phyloP scores from a whole-genome alignment of 1,139 yeast genomes.

The Blastobotrys aristatus region DNA sequence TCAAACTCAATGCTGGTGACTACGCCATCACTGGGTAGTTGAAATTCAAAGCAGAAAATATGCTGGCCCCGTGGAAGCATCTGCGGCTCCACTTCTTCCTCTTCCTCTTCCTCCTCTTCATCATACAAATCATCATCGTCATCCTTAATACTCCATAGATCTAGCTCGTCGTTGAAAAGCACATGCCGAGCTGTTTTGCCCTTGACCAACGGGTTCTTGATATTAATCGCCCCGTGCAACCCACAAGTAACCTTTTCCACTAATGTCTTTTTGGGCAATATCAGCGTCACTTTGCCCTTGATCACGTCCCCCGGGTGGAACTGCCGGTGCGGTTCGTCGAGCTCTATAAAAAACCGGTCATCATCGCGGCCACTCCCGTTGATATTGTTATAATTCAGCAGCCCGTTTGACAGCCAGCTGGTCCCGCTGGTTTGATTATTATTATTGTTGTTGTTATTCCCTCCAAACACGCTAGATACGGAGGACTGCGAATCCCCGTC shows the following conservation, averaged over 20 bases:
- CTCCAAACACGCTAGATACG: no score
- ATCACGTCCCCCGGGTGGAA: conserved; percentile 66
- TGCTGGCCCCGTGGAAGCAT: conserved; percentile 61
- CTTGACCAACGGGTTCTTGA: conserved; percentile 42
- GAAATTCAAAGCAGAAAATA: conserved; percentile 77
- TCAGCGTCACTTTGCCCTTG: conserved; percentile 36
- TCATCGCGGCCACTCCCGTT: conserved; percentile 6
- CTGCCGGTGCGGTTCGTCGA: conserved; percentile 68
- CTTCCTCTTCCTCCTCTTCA: neutral
- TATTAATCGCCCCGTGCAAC: conserved; percentile 29
- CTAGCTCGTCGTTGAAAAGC: conserved; percentile 60
- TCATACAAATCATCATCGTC: neutral
- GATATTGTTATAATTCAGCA: no score
- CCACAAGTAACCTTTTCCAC: conserved; percentile 27
- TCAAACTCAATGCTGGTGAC: conserved; percentile 79
- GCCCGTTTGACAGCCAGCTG: neutral
- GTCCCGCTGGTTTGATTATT: neutral
- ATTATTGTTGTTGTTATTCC: neutral
- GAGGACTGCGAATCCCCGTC: no score
- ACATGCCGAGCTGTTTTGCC: conserved; percentile 34
- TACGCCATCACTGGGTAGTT: conserved; percentile 64
- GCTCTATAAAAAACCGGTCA: conserved; percentile 59
- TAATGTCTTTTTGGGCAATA: conserved; percentile 26
- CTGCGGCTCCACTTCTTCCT: conserved; percentile 7
- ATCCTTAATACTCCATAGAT: conserved; percentile 52